Percentiles rank a stretch among this genome's conserved stretches.
Conservation (phyloP, 2,329 filamentous ascomycete genomes). For the Bipolaris cookei region DNA sequence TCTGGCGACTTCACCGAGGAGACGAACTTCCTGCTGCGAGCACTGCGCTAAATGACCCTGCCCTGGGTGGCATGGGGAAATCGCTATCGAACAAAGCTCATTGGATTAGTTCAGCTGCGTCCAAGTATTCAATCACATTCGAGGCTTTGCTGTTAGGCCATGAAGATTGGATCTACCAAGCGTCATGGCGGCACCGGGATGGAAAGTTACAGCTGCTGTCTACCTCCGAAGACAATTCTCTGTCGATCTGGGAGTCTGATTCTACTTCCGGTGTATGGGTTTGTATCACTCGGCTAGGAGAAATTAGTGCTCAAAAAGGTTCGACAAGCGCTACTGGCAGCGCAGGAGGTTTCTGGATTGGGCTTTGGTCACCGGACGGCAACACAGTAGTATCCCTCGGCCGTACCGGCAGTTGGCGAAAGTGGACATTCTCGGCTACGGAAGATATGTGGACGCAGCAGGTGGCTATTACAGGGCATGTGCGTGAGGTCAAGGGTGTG, state of each 20-base stretch:
- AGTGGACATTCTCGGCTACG: conserved; percentile 71
- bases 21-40: conserved; percentile 66
- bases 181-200: conserved; percentile 69
- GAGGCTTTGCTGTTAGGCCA: conserved; percentile 93
- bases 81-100: conserved; percentile 90
- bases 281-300: conserved; percentile 81
- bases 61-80: conserved; percentile 67
- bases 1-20: conserved; percentile 85
- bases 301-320: conserved; percentile 93
- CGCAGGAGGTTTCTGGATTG: conserved; percentile 95
- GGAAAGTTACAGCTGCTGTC: conserved; percentile 76
- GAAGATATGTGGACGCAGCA: conserved; percentile 76
- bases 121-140: conserved; percentile 83
- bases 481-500: conserved; percentile 78
- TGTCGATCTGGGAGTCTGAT: conserved; percentile 92
- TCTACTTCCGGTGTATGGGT: conserved; percentile 87
- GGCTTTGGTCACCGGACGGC: conserved; percentile 85
- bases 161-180: conserved; percentile 97
- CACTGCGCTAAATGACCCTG: conserved; percentile 61
- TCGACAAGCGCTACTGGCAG: conserved; percentile 96
- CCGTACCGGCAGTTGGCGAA: conserved; percentile 89
- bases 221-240: conserved; percentile 91
- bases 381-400: conserved; percentile 79
- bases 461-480: conserved; percentile 83
- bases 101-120: conserved; percentile 65